A percentile compares a stretch with the other conserved stretches of the same genome.
Conservation (phyloP, 768 basidiomycete species). For the Tricholoma sp. region DNA sequence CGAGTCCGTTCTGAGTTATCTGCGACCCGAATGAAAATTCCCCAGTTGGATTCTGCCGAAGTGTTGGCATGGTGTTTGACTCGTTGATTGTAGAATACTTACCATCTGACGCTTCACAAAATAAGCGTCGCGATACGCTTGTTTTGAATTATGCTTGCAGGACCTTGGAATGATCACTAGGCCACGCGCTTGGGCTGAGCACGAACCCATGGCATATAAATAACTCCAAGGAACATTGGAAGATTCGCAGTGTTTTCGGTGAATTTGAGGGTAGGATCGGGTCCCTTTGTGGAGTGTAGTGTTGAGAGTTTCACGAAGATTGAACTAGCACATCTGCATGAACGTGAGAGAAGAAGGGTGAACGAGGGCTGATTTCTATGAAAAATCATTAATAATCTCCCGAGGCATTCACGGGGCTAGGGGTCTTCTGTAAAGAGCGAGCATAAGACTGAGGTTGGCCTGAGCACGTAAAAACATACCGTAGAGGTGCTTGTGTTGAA, state of each 20-base stretch:
- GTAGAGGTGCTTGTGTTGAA: constrained; percentile 12
- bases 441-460: neutral
- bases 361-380: too few species aligned
- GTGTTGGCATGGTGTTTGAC: neutral
- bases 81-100: neutral
- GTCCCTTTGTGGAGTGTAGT: too few species aligned
- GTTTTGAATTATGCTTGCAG: constrained; percentile 12
- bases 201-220: neutral
- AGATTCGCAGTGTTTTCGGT: constrained; percentile 7
- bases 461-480: neutral
- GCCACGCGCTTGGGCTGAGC: constrained; percentile 10
- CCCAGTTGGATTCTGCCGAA: constrained; percentile 2
- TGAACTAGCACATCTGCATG: too few species aligned
- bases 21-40: constrained; percentile 11
- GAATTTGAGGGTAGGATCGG: too few species aligned
- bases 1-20: constrained; percentile 10
- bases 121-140: constrained; percentile 10
- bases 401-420: constrained; percentile 11
- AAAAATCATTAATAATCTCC: constrained; percentile 14
- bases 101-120: constrained; percentile 16
- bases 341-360: too few species aligned
- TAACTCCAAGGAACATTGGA: constrained; percentile 1
- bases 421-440: constrained; percentile 2
- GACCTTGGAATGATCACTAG: constrained; percentile 14
- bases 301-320: too few species aligned